Evolutionary conservation across 305 asterid species (phyloP), one percentile per base, ranked within the genome.

Genomic region (Ajuga reptans): DNA sequence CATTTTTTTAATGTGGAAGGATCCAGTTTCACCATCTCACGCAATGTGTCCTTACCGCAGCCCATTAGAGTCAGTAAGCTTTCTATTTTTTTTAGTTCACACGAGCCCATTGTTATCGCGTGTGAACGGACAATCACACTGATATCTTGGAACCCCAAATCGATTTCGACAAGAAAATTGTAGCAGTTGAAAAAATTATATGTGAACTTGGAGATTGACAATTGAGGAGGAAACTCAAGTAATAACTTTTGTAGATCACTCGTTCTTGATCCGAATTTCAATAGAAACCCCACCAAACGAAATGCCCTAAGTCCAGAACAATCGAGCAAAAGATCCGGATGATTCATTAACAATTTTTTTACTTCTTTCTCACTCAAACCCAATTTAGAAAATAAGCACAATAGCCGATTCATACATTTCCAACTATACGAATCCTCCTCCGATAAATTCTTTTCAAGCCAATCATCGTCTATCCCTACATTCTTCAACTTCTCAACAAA

Each of bases 291-390:
- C 45, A 88, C 49, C 33, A 89, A 62, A 27, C 62, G 76, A 66
- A 79, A 80, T 8, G 91, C 68, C 9, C 60, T 14, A 24, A 52
- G 71, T 41, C 96, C 96, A 1, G 95, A 87, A 37, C 61, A 34
- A 61, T 85, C 85, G 61, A 86, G 81, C 78, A 92, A 49, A 53
- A 92, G 52, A 36, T 72, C 82, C 0, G 92, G 93, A 77, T 81
- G 84, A 51, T 39, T 68, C 16, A 33, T 59, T 6, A 92, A 66
- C 36, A 87, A 24, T 12, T 56, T 56, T 27, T 84, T 63, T 4
- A 85, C 57, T 75, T 86, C 81, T 57, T 77, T 78, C 50, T 85
- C 78, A 55, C 81, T 75, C 80, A 83, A 81, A 51, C 86, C 92
- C 57, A 79, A 66, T 71, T 80, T 69, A 49, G 63, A 61, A 5